A percentile compares a stretch with the other conserved stretches of the same genome.
These are phyloP conservation scores for Penicillium steckii DNA, from an alignment of 495 filamentous ascomycete genomes.

Conservation along the genomic window DNA sequence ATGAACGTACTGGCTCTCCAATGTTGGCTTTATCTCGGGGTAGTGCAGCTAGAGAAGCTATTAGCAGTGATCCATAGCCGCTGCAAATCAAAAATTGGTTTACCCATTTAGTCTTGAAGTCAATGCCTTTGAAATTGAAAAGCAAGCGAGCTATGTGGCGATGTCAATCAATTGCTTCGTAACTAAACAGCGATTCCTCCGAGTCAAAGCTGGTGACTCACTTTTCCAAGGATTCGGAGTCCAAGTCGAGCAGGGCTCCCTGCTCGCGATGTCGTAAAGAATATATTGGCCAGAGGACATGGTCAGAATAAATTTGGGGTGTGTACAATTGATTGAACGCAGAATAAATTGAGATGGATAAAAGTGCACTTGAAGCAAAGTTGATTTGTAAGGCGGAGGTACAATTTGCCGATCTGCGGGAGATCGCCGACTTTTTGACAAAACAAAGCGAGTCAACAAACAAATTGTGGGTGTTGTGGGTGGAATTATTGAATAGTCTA, in stretches of 20 bases:
- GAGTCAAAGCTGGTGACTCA: constrained; percentile 21
- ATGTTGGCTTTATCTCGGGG: constrained; percentile 52
- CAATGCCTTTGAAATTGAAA: constrained; percentile 62
- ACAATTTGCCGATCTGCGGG: neutral
- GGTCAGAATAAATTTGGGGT: neutral
- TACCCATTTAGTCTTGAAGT: constrained; percentile 64
- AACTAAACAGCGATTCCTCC: neutral
- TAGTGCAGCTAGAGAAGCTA: constrained; percentile 42
- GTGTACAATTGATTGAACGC: neutral
- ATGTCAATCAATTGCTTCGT: neutral
- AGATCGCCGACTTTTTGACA: too few relatives aligned
- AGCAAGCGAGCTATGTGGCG: constrained; percentile 48
- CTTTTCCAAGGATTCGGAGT: constrained; percentile 63
- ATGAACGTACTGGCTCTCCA: constrained; percentile 46
- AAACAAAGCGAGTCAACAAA: too few relatives aligned
- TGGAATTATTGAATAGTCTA: too few relatives aligned
- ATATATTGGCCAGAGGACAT: constrained; percentile 10
- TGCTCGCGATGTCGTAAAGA: constrained; percentile 58
- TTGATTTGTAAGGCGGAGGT: neutral
- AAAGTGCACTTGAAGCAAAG: too few relatives aligned
- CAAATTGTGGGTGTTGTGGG: too few relatives aligned
- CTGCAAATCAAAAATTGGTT: neutral
- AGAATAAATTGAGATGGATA: neutral
- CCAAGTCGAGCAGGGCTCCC: constrained; percentile 43
- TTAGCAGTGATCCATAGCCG: neutral